phyloP scores from a whole-genome alignment of 2,329 filamentous ascomycete species.

The Arthrobotrys pseudoclavata region DNA sequence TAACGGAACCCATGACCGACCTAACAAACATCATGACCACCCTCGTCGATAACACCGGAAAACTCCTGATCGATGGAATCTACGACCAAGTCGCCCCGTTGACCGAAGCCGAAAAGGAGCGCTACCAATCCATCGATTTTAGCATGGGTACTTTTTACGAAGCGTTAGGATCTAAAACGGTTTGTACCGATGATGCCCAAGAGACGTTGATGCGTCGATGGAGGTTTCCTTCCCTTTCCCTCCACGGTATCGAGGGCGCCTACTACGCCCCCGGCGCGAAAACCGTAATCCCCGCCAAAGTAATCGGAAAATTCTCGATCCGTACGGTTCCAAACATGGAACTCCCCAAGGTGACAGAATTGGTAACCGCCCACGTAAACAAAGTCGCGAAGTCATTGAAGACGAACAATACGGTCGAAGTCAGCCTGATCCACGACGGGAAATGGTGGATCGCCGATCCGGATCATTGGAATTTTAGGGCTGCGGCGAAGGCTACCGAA shows the following conservation, averaged over 20 bases:
- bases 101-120: constrained; percentile 83
- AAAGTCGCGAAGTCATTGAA: constrained; percentile 86
- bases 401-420: constrained; percentile 91
- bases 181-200: constrained; percentile 90
- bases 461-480: constrained; percentile 98
- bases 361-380: constrained; percentile 86
- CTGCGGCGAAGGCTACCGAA: constrained; percentile 94
- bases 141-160: constrained; percentile 96
- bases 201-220: constrained; percentile 93
- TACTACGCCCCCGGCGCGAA: constrained; percentile 95
- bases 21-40: constrained; percentile 83
- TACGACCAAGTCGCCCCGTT: constrained; percentile 92
- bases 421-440: constrained; percentile 86
- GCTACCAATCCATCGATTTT: constrained; percentile 93
- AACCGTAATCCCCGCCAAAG: constrained; percentile 98
- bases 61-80: constrained; percentile 93
- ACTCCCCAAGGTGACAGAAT: constrained; percentile 85
- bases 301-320: constrained; percentile 98
- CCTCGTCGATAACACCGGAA: constrained; percentile 89
- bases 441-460: constrained; percentile 99
- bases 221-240: constrained; percentile 91
- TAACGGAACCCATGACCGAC: constrained; percentile 99
- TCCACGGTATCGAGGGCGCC: constrained; percentile 95
- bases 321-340: constrained; percentile 98
- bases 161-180: constrained; percentile 88